Percentiles rank a stretch among this genome's conserved stretches.
These are phyloP conservation scores for Pascua guehoae DNA, from an alignment of 1,284 basidiomycete species.

Conservation along the genomic window DNA sequence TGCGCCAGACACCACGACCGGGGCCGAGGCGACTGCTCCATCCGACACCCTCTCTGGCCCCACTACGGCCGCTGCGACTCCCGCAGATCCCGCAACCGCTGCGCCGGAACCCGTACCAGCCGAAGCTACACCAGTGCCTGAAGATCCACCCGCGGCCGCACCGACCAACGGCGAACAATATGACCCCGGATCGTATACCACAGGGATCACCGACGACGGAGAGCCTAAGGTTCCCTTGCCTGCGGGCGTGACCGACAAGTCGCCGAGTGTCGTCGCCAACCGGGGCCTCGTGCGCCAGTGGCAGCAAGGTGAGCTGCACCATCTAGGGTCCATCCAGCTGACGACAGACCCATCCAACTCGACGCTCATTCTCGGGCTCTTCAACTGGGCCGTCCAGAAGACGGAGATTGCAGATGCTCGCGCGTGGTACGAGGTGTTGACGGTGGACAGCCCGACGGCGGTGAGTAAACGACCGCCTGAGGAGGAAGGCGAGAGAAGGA, in stretches of 20 bases:
- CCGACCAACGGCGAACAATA: not conserved
- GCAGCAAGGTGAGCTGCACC: conserved; percentile 22
- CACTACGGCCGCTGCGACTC: no score
- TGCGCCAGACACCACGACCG: no score
- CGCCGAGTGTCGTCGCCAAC: conserved; percentile 35
- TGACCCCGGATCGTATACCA: conserved; percentile 2
- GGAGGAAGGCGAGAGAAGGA: no score
- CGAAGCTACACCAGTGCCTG: no score
- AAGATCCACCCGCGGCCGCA: not conserved
- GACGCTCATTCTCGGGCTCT: conserved; percentile 40
- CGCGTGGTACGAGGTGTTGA: conserved; percentile 43
- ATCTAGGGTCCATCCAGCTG: not conserved
- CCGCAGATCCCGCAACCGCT: no score
- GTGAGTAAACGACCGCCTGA: conserved; percentile 19
- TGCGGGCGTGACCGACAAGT: conserved; percentile 29
- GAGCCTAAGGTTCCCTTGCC: conserved; percentile 23
- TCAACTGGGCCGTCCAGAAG: conserved; percentile 48
- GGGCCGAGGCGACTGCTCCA: no score
- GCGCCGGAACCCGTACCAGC: no score
- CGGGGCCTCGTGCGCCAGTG: conserved; percentile 27
- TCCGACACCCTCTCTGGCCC: no score
- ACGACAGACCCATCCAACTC: conserved; percentile 31
- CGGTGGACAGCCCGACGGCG: conserved; percentile 43
- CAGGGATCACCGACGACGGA: not conserved
- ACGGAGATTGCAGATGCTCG: conserved; percentile 45